Conservation (phyloP, 345 rosid species). For the Sapria himalayana region DNA sequence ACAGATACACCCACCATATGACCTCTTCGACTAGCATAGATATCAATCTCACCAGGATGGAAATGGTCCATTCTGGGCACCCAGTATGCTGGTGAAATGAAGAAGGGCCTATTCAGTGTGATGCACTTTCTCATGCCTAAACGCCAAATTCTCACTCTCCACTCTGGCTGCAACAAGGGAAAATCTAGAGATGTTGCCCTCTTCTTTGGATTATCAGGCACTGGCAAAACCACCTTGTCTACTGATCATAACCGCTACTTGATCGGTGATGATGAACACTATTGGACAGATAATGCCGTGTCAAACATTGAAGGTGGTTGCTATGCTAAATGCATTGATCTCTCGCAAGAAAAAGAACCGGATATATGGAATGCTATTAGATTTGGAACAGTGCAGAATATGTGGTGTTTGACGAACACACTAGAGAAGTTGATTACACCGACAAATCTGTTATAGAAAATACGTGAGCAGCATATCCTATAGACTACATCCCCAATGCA, state of each 20-base stretch:
- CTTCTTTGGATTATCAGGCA: conserved; percentile 99
- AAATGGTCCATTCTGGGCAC: conserved; percentile 98
- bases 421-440: conserved; percentile 63
- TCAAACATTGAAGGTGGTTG: conserved; percentile 99
- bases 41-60: conserved; percentile 74
- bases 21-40: conserved; percentile 96
- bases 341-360: conserved; percentile 77
- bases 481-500: conserved; percentile 79
- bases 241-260: conserved; percentile 82
- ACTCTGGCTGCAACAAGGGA: conserved; percentile 98
- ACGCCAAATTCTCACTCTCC: conserved; percentile 83
- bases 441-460: conserved; percentile 94
- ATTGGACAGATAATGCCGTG: conserved; percentile 80
- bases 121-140: conserved; percentile 99
- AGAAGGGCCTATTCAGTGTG: conserved; percentile 93
- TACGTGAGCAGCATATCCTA: conserved; percentile 88
- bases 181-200: conserved; percentile 97
- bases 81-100: conserved; percentile 99
- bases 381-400: conserved; percentile 90
- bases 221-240: conserved; percentile 89
- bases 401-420: conserved; percentile 85
- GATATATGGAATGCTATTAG: conserved; percentile 95
- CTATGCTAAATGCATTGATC: conserved; percentile 95
- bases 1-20: conserved; percentile 96
- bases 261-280: conserved; percentile 95